phyloP scores from a whole-genome alignment of 441 rosid genomes.

The Oxalis stricta region DNA sequence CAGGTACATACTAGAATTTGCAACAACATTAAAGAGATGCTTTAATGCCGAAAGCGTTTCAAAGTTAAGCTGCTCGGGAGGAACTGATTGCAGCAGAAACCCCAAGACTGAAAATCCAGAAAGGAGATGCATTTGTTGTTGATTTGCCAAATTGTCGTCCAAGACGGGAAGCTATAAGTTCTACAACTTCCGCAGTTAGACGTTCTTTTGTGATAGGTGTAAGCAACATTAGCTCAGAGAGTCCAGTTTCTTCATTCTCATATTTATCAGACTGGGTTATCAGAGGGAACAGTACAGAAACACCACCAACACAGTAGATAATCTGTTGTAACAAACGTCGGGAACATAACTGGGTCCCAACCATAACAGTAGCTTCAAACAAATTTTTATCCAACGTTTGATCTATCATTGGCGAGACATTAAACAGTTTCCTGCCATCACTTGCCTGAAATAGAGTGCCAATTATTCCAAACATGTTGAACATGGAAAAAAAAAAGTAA shows the following conservation, averaged over 20 bases:
- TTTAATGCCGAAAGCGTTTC: conserved; percentile 92
- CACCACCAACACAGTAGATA: conserved; percentile 96
- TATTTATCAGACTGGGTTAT: conserved; percentile 79
- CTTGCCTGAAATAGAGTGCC: conserved; percentile 66
- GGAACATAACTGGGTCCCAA: conserved; percentile 86
- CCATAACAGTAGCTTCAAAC: conserved; percentile 75
- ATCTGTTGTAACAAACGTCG: conserved; percentile 92
- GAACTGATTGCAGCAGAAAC: conserved; percentile 85
- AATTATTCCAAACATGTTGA: conserved; percentile 9
- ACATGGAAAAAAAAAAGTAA: background rate
- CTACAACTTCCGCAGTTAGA: conserved; percentile 86
- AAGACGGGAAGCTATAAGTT: conserved; percentile 92
- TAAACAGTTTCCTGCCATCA: conserved; percentile 73
- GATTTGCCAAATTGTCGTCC: conserved; percentile 90
- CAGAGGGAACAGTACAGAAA: conserved; percentile 94
- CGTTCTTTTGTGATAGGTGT: conserved; percentile 70
- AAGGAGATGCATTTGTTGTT: conserved; percentile 95
- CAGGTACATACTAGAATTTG: conserved; percentile 56
- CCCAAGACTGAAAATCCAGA: conserved; percentile 92
- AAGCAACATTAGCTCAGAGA: conserved; percentile 36
- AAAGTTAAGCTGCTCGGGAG: conserved; percentile 82
- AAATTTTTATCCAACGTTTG: conserved; percentile 47
- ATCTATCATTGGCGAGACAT: conserved; percentile 69
- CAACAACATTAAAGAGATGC: conserved; percentile 63
- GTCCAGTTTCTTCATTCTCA: conserved; percentile 47